These are phyloP conservation scores for Rhodotorula sp. DNA, from an alignment of 1,284 basidiomycete species.

Conservation along the genomic window DNA sequence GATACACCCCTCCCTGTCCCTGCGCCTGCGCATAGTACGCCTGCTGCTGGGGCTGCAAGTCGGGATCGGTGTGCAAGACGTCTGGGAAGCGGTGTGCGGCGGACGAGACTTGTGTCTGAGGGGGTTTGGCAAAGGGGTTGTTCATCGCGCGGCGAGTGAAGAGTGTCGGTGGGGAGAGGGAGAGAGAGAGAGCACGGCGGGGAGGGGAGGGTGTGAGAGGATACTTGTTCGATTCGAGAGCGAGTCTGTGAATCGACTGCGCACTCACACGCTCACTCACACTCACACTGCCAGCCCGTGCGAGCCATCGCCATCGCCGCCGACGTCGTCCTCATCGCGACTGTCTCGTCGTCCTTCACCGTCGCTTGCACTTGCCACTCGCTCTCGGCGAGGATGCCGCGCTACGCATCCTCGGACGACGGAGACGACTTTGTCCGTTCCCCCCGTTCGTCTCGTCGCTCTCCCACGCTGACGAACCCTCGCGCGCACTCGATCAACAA, in stretches of 20 bases:
- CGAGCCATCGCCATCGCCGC: too few species aligned
- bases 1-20: too few species aligned
- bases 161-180: neutral
- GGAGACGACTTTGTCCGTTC: constrained; percentile 27
- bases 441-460: too few species aligned
- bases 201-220: too few species aligned
- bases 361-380: neutral
- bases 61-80: constrained; percentile 16
- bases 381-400: constrained; percentile 4
- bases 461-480: neutral
- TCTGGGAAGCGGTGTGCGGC: constrained; percentile 29
- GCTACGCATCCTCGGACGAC: constrained; percentile 20
- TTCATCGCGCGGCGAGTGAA: constrained; percentile 20
- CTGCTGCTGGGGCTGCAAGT: neutral
- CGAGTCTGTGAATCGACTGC: too few species aligned
- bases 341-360: neutral
- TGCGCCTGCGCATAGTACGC: too few species aligned
- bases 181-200: neutral
- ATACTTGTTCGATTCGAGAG: too few species aligned
- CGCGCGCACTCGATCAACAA: neutral
- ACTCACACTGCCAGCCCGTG: too few species aligned
- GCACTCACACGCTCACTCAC: too few species aligned
- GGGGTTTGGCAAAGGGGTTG: constrained; percentile 27
- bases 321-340: neutral
- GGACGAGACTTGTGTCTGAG: constrained; percentile 6